phyloP scores from a whole-genome alignment of 2,329 filamentous ascomycete genomes.

The Sporothrix dimorphospora region DNA sequence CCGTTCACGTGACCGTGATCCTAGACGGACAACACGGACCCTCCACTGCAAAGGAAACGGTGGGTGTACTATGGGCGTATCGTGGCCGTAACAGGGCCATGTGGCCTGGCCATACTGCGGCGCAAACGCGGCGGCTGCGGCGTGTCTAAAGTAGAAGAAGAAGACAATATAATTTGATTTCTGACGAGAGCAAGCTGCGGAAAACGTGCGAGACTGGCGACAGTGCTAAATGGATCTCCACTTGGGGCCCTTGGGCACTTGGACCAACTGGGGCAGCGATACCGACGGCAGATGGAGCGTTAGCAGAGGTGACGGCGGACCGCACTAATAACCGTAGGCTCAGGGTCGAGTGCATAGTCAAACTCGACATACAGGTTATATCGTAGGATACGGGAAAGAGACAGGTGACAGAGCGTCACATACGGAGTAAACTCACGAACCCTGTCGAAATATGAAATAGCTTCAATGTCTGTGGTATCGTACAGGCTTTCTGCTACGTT shows the following conservation, averaged over 20 bases:
- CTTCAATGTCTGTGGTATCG: no score
- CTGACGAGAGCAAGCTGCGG: constrained; percentile 1
- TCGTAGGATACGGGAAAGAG: no score
- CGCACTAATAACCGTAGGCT: no score
- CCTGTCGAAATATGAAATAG: no score
- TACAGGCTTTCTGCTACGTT: no score
- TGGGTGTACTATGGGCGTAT: not conserved
- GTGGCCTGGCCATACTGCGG: not conserved
- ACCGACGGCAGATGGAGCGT: not conserved
- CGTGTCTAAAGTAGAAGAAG: not conserved
- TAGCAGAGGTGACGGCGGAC: constrained; percentile 6
- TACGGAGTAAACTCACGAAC: no score
- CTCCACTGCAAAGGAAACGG: not conserved
- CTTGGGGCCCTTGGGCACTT: not conserved
- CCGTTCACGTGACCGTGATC: no score
- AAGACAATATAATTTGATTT: not conserved
- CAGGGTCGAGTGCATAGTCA: no score
- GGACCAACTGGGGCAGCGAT: not conserved
- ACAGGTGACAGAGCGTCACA: no score
- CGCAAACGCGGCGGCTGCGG: constrained; percentile 6
- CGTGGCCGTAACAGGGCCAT: not conserved
- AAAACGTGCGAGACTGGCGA: not conserved
- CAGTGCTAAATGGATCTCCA: not conserved
- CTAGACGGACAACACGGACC: not conserved
- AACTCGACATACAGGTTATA: no score